Percentiles rank a stretch among this genome's conserved stretches.
Conservation (phyloP, 2,329 filamentous ascomycete species). For the Fusarium nelsonii region DNA sequence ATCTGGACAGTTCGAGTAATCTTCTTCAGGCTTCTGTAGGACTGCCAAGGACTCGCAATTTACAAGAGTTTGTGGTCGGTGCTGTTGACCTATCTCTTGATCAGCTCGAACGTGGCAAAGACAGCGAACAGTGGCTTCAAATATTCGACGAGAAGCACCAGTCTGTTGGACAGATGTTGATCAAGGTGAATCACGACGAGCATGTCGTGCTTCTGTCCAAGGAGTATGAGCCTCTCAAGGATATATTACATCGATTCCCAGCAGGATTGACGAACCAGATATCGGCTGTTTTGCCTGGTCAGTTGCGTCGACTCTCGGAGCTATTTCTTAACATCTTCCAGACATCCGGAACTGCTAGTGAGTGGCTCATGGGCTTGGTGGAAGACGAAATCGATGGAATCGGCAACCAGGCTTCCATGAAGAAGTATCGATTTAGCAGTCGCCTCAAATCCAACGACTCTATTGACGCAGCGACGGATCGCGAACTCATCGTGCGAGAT, state of each 20-base stretch:
- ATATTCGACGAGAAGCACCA: constrained; percentile 82
- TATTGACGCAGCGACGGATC: constrained; percentile 70
- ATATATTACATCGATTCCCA: constrained; percentile 86
- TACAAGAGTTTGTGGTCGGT: constrained; percentile 70
- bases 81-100: constrained; percentile 86
- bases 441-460: constrained; percentile 79
- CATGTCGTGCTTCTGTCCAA: constrained; percentile 87
- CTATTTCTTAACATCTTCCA: constrained; percentile 95
- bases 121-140: constrained; percentile 89
- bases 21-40: constrained; percentile 48
- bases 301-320: constrained; percentile 84
- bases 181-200: constrained; percentile 87
- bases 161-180: constrained; percentile 83
- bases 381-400: constrained; percentile 98
- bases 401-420: constrained; percentile 81
- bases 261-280: constrained; percentile 88
- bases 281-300: constrained; percentile 79
- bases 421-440: constrained; percentile 78
- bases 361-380: constrained; percentile 93
- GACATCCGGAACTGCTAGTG: constrained; percentile 83
- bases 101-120: constrained; percentile 80
- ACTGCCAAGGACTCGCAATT: constrained; percentile 55
- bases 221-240: constrained; percentile 86
- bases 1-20: constrained; percentile 58
- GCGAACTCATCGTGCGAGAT: constrained; percentile 79